Conservation (phyloP, 208 protist species). For the Histomonas meleagridis region DNA sequence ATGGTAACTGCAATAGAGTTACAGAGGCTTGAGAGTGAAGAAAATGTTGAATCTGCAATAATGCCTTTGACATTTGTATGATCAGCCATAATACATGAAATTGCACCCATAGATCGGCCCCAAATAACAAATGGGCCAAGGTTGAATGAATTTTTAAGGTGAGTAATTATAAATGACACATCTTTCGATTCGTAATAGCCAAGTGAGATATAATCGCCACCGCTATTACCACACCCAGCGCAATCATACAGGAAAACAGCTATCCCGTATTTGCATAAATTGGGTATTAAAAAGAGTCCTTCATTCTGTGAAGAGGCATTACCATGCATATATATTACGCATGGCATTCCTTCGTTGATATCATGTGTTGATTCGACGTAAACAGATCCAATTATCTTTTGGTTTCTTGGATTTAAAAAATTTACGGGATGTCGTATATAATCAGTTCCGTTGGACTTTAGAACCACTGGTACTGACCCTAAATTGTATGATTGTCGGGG, state of each 20-base stretch:
- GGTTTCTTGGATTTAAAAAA: neutral
- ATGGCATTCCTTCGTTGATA: neutral
- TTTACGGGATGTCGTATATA: neutral
- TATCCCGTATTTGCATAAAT: neutral
- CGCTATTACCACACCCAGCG: neutral
- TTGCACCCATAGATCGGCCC: conserved; percentile 15
- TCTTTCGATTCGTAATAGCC: neutral
- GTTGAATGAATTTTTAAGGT: neutral
- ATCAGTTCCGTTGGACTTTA: neutral
- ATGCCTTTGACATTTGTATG: neutral
- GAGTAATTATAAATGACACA: neutral
- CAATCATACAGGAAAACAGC: neutral
- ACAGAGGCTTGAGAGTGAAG: neutral
- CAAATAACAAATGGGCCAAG: neutral
- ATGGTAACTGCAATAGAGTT: neutral
- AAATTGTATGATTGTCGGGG: neutral
- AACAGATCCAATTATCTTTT: neutral
- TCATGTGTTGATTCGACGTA: neutral
- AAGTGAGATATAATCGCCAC: neutral
- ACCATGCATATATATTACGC: neutral
- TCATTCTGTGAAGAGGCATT: neutral
- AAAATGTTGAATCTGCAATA: neutral
- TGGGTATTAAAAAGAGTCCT: conserved; percentile 8
- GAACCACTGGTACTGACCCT: neutral
- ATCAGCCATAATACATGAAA: neutral